These are phyloP conservation scores for Candida verbasci DNA, from an alignment of 805 yeast genomes.

Conservation along the genomic window DNA sequence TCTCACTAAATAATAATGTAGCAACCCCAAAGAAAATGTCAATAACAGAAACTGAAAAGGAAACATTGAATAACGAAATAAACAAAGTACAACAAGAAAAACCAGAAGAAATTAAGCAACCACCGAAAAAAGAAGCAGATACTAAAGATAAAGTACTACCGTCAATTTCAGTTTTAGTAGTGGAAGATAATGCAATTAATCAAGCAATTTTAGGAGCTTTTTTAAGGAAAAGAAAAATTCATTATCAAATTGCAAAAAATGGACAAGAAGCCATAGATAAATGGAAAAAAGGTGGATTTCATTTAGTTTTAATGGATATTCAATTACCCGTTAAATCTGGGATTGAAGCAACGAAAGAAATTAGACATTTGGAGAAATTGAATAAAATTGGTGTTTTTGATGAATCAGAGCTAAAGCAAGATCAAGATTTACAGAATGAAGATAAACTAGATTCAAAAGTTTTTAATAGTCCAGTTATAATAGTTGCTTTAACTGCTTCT, in stretches of 20 bases:
- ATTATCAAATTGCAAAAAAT: constrained; percentile 81
- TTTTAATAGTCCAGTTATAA: constrained; percentile 94
- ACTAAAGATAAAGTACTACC: constrained; percentile 67
- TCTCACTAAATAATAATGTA: constrained; percentile 23
- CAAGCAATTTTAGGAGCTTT: constrained; percentile 89
- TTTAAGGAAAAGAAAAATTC: constrained; percentile 77
- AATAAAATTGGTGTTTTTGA: constrained; percentile 73
- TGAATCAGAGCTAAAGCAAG: constrained; percentile 26
- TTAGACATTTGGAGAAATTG: constrained; percentile 74
- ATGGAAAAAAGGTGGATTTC: constrained; percentile 94
- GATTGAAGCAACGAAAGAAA: constrained; percentile 89
- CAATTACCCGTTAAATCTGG: constrained; percentile 97
- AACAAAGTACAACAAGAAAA: neutral
- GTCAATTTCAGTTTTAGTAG: constrained; percentile 84
- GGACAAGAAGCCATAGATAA: constrained; percentile 94
- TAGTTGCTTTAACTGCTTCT: constrained; percentile 94
- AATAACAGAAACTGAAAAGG: constrained; percentile 15
- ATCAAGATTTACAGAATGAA: constrained; percentile 29
- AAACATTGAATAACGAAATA: neutral
- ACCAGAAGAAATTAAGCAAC: neutral
- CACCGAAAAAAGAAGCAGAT: neutral
- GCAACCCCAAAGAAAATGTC: constrained; percentile 16
- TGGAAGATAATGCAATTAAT: constrained; percentile 94
- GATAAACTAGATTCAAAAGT: constrained; percentile 56
- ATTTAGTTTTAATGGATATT: constrained; percentile 92